A percentile compares a stretch with the other conserved stretches of the same genome.
phyloP scores from a whole-genome alignment of 306 rosid genomes.

The Cicer cuneatum region DNA sequence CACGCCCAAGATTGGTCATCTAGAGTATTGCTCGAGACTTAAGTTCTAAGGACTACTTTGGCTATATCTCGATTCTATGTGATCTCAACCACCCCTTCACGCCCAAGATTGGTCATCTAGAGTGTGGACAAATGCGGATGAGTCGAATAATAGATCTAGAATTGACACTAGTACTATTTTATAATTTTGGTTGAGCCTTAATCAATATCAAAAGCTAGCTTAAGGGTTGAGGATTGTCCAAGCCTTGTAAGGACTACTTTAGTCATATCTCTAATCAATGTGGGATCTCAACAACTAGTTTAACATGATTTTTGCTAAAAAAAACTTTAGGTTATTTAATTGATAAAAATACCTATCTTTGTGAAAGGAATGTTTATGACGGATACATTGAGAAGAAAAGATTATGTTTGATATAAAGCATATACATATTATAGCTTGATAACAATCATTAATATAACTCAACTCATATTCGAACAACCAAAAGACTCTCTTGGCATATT shows the following conservation, averaged over 20 bases:
- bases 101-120: neutral
- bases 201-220: neutral
- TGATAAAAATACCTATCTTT: neutral
- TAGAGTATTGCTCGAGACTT: neutral
- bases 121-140: neutral
- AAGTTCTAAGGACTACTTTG: neutral
- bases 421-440: neutral
- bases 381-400: neutral
- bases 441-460: neutral
- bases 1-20: no score
- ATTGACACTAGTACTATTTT: neutral
- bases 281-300: neutral
- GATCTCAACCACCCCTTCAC: constrained; percentile 1
- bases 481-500: neutral
- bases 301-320: neutral
- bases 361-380: neutral
- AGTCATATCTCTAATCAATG: neutral
- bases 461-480: neutral
- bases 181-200: neutral
- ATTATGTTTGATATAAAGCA: constrained; percentile 1
- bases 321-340: neutral
- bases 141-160: neutral
- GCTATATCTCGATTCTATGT: neutral
- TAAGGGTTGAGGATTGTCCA: neutral
- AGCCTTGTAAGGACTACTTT: neutral